Evolutionary conservation across 2,329 filamentous ascomycete genomes (phyloP).

Genomic region (Sarocladiaceae sp.): DNA sequence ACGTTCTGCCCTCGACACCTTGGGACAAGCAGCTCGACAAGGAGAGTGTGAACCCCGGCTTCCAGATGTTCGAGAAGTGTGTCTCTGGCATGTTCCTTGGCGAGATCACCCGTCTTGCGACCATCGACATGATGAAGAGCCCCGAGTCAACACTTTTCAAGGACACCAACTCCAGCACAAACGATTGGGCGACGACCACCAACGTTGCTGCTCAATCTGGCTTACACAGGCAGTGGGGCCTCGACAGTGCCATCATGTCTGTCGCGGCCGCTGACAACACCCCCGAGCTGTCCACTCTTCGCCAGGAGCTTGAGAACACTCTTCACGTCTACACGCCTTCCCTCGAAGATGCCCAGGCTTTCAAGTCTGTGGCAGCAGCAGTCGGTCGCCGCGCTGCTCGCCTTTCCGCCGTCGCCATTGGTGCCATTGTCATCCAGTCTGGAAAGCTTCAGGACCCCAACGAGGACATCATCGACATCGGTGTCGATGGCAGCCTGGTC

Average conservation of each 20-base stretch:
- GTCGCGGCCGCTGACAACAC: conserved; percentile 78
- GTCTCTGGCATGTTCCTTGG: conserved; percentile 98
- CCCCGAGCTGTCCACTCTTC: conserved; percentile 65
- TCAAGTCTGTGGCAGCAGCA: conserved; percentile 77
- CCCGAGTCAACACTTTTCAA: conserved; percentile 67
- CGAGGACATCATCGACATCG: conserved; percentile 77
- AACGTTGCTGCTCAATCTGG: conserved; percentile 60
- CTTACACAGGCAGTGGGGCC: conserved; percentile 77
- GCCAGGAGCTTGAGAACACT: conserved; percentile 72
- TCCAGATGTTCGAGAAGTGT: conserved; percentile 99
- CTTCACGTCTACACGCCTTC: conserved; percentile 74
- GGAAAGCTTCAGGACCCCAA: conserved; percentile 61
- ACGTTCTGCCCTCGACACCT: conserved; percentile 77
- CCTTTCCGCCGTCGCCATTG: conserved; percentile 83
- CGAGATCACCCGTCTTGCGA: conserved; percentile 78
- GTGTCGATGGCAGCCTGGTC: conserved; percentile 89
- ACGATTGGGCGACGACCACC: conserved; percentile 67
- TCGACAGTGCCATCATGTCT: conserved; percentile 88
- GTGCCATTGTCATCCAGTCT: conserved; percentile 76
- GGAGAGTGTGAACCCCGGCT: conserved; percentile 82
- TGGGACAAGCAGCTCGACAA: conserved; percentile 79
- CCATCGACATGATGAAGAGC: conserved; percentile 69
- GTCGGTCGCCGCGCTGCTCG: conserved; percentile 86
- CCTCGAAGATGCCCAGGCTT: conserved; percentile 79
- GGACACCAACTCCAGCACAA: conserved; percentile 64